A percentile compares a stretch with the other conserved stretches of the same genome.
These are phyloP conservation scores for Paspalum notatum DNA, from an alignment of 176 grass and related monocot genomes.

Conservation along the genomic window DNA sequence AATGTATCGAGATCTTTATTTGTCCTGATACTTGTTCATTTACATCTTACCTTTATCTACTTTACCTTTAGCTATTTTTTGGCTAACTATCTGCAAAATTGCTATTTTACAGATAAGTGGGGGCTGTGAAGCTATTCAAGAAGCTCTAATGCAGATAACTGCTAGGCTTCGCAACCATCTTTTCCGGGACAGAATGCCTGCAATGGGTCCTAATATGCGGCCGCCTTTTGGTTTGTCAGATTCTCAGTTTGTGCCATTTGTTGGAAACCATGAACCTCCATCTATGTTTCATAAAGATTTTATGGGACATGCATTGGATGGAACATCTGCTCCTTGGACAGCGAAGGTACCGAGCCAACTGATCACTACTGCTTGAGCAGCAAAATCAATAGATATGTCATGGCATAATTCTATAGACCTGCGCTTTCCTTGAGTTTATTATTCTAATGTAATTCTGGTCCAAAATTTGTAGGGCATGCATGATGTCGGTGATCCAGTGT, in stretches of 20 bases:
- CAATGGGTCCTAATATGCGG: constrained; percentile 49
- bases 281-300: constrained; percentile 73
- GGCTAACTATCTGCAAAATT: constrained; percentile 28
- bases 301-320: constrained; percentile 63
- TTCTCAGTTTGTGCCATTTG: constrained; percentile 66
- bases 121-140: constrained; percentile 72
- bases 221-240: constrained; percentile 67
- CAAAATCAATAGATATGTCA: constrained; percentile 1
- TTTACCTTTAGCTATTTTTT: constrained; percentile 7
- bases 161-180: constrained; percentile 85
- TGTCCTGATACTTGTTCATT: constrained; percentile 7
- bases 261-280: constrained; percentile 57
- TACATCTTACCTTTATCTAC: constrained; percentile 27
- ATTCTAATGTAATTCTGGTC: constrained; percentile 13
- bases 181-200: constrained; percentile 67
- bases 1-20: not conserved
- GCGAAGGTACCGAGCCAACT: constrained; percentile 49
- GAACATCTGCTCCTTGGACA: constrained; percentile 60
- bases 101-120: constrained; percentile 70
- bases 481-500: constrained; percentile 55
- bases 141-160: constrained; percentile 89
- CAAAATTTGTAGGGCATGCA: constrained; percentile 52
- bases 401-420: not conserved
- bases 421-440: not conserved
- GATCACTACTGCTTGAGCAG: not conserved